Base-by-base conservation (phyloP, 1,284 basidiomycete genomes). In the Puccinia polysora region DNA sequence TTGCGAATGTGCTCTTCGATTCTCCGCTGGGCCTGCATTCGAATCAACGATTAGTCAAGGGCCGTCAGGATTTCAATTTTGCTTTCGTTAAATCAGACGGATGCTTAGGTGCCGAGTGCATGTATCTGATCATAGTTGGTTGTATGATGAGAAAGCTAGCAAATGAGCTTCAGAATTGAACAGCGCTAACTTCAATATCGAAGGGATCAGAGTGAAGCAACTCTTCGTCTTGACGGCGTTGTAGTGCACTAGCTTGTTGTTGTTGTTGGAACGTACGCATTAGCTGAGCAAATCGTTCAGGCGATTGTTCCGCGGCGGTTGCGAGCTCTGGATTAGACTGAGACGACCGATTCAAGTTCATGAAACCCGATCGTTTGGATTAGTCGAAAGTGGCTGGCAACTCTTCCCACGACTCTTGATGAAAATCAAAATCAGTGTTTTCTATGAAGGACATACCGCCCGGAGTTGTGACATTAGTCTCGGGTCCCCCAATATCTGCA, bases 1-100 rank as follows among this genome's bases (percentile, higher is more conserved):
- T 93, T 89, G 67, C 89, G 83, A 75, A 98, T 97, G 0, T 87
- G 87, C 78, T 97, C 96, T 80, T 97, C 95, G 73, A 98, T 98
- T 81, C 85, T 88, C 74, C 84, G 84, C 81, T 98, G 96, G 0
- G 93, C 83, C 36, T 77, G 78, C n/a, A n/a, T n/a, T n/a, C 60
- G 10, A 47, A 50, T n/a, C n/a, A n/a, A n/a, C n/a, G n/a, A n/a
- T n/a, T n/a, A n/a, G n/a, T n/a, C n/a, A n/a, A n/a, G n/a, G n/a
- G n/a, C n/a, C n/a, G n/a, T n/a, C n/a, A n/a, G n/a, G n/a, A n/a
- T n/a, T n/a, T n/a, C n/a, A n/a, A n/a, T n/a, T n/a, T n/a, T n/a
- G n/a, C n/a, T n/a, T n/a, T n/a, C n/a, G n/a, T n/a, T n/a, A n/a
- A n/a, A n/a, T n/a, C n/a, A n/a, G n/a, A n/a, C n/a, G n/a, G n/a